These are phyloP conservation scores for Macrolepiota dolichaula DNA, from an alignment of 768 basidiomycete species.

Conservation along the genomic window DNA sequence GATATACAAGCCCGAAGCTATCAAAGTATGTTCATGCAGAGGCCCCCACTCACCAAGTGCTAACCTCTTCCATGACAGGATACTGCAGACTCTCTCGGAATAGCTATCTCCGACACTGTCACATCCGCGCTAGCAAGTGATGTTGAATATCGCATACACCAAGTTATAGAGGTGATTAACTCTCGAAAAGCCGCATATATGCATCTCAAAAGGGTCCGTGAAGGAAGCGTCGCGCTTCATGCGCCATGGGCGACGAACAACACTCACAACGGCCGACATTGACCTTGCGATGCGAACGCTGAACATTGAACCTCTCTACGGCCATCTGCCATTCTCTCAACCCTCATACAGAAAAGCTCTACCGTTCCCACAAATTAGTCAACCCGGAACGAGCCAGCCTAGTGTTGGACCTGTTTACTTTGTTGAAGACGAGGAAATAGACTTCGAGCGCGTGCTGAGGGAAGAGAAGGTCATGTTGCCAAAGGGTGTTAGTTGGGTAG, in stretches of 20 bases:
- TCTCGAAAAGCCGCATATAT: not conserved
- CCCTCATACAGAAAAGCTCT: slow-evolving; percentile 59
- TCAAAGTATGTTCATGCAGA: slow-evolving; percentile 41
- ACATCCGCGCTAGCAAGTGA: slow-evolving; percentile 89
- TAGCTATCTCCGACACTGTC: slow-evolving; percentile 77
- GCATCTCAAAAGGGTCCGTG: slow-evolving; percentile 7
- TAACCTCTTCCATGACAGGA: slow-evolving; percentile 48
- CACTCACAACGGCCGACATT: slow-evolving; percentile 85
- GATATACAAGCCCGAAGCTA: slow-evolving; percentile 59
- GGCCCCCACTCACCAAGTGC: not conserved
- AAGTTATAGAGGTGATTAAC: slow-evolving; percentile 78
- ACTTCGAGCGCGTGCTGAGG: slow-evolving; percentile 87
- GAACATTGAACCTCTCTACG: slow-evolving; percentile 96
- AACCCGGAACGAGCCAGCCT: slow-evolving; percentile 20
- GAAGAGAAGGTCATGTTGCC: slow-evolving; percentile 84
- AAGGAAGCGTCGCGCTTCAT: slow-evolving; percentile 97
- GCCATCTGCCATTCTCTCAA: slow-evolving; percentile 66
- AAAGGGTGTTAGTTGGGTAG: slow-evolving; percentile 81
- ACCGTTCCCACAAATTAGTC: slow-evolving; percentile 38
- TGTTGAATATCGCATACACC: slow-evolving; percentile 94
- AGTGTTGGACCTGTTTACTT: slow-evolving; percentile 80
- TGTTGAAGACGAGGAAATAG: slow-evolving; percentile 95
- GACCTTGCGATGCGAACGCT: slow-evolving; percentile 91
- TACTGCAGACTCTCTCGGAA: slow-evolving; percentile 83
- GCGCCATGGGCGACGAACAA: slow-evolving; percentile 90